Evolutionary conservation across 1,284 basidiomycete genomes (phyloP).

Genomic region (Malassezia restricta): DNA sequence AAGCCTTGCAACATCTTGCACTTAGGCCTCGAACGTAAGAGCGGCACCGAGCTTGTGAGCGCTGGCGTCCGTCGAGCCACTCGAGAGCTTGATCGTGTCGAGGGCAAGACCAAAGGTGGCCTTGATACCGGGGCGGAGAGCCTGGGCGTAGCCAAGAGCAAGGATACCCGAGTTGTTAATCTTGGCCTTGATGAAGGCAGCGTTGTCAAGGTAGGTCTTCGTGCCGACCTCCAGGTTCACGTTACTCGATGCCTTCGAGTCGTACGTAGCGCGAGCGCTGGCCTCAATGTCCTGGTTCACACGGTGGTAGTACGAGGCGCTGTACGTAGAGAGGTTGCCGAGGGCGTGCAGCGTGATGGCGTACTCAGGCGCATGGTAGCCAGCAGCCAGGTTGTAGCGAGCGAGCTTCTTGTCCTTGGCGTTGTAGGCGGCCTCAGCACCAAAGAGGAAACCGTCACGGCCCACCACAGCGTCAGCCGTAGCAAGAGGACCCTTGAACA

Average conservation of each 20-base stretch:
- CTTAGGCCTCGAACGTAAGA: slow-evolving; percentile 51
- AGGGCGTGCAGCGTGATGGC: slow-evolving; percentile 88
- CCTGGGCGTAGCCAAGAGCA: slow-evolving; percentile 42
- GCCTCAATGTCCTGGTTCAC: slow-evolving; percentile 90
- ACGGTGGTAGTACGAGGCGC: slow-evolving; percentile 97
- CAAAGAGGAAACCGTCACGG: slow-evolving; percentile 91
- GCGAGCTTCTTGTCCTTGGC: slow-evolving; percentile 83
- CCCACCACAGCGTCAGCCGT: slow-evolving; percentile 79
- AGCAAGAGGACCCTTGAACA: slow-evolving; percentile 97
- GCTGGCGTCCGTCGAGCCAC: slow-evolving; percentile 41
- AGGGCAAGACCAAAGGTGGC: slow-evolving; percentile 63
- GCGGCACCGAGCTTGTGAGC: slow-evolving; percentile 54
- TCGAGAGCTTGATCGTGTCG: slow-evolving; percentile 43
- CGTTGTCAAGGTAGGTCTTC: slow-evolving; percentile 73
- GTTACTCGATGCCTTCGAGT: slow-evolving; percentile 70
- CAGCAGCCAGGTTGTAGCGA: slow-evolving; percentile 80
- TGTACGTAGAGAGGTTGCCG: slow-evolving; percentile 85
- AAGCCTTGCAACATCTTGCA: not conserved
- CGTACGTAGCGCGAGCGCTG: slow-evolving; percentile 77
- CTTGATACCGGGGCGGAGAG: slow-evolving; percentile 68
- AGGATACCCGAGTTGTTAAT: slow-evolving; percentile 68
- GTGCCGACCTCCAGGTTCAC: slow-evolving; percentile 90
- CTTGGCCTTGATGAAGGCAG: slow-evolving; percentile 94
- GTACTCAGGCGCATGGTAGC: slow-evolving; percentile 93
- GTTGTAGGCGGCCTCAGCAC: slow-evolving; percentile 93